Conservation (phyloP, 179 eudicot species). For the Patellifolia procumbens region DNA sequence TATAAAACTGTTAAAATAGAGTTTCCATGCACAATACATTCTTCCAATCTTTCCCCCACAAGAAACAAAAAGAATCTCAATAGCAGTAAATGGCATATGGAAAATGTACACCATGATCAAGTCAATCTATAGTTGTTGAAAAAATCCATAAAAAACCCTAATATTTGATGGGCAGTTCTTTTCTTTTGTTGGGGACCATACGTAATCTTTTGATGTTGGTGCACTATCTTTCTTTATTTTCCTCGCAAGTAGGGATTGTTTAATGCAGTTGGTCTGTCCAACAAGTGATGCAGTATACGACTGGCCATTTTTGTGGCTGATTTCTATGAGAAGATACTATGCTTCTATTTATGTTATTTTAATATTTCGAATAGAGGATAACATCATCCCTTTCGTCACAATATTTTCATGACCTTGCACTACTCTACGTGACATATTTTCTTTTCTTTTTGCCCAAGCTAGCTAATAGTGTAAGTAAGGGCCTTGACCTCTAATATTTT, state of each 20-base stretch:
- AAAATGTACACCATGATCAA: too few relatives aligned
- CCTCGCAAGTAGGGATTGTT: not conserved
- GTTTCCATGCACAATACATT: too few relatives aligned
- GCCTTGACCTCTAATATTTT: too few relatives aligned
- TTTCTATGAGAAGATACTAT: not conserved
- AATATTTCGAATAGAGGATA: not conserved
- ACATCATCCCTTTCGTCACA: not conserved
- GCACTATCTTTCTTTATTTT: not conserved
- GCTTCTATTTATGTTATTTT: not conserved
- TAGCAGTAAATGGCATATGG: too few relatives aligned
- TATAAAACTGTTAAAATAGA: too few relatives aligned
- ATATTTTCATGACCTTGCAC: not conserved
- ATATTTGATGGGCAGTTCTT: too few relatives aligned
- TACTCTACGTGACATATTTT: not conserved
- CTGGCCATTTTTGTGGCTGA: not conserved
- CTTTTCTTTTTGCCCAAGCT: slow-evolving; percentile 12
- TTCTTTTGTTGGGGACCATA: too few relatives aligned
- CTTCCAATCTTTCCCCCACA: too few relatives aligned
- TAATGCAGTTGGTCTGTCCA: not conserved
- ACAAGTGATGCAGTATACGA: not conserved
- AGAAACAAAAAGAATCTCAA: too few relatives aligned
- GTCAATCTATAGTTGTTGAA: too few relatives aligned
- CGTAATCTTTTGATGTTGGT: not conserved
- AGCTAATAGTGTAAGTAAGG: too few relatives aligned
- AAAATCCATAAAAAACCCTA: too few relatives aligned